phyloP scores from a whole-genome alignment of 2,329 filamentous ascomycete genomes.

The Endothia cerciana region DNA sequence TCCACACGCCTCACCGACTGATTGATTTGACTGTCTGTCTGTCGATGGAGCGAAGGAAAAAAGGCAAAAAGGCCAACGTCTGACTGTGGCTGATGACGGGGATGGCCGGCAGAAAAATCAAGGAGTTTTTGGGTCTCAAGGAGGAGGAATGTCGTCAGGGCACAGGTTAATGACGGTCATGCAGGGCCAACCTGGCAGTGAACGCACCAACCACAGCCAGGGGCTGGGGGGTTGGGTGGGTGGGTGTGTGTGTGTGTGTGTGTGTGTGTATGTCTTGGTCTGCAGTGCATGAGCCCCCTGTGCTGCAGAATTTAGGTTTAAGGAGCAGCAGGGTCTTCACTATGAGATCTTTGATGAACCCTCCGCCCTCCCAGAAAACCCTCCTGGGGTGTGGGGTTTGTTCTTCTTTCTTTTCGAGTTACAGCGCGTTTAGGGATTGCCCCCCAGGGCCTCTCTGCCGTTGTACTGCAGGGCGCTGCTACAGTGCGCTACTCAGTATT shows the following conservation, averaged over 20 bases:
- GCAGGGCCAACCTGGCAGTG: neutral
- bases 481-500: neutral
- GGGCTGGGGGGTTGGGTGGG: neutral
- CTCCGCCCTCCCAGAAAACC: too few relatives aligned
- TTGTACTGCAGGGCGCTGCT: neutral
- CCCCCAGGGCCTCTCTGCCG: too few relatives aligned
- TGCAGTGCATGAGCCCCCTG: too few relatives aligned
- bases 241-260: too few relatives aligned
- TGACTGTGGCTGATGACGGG: constrained; percentile 1
- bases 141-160: constrained; percentile 3
- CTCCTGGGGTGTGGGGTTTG: neutral
- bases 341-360: too few relatives aligned
- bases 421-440: too few relatives aligned
- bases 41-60: too few relatives aligned
- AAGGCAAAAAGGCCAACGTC: too few relatives aligned
- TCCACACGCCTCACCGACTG: too few relatives aligned
- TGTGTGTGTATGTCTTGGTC: neutral
- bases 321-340: neutral
- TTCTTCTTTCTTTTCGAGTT: neutral
- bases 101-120: constrained; percentile 4
- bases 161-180: neutral
- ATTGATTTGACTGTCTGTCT: too few relatives aligned
- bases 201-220: neutral
- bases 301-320: neutral
- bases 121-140: neutral